Evolutionary conservation across 2,329 filamentous ascomycete species (phyloP).

Genomic region (Xylaria sp.): DNA sequence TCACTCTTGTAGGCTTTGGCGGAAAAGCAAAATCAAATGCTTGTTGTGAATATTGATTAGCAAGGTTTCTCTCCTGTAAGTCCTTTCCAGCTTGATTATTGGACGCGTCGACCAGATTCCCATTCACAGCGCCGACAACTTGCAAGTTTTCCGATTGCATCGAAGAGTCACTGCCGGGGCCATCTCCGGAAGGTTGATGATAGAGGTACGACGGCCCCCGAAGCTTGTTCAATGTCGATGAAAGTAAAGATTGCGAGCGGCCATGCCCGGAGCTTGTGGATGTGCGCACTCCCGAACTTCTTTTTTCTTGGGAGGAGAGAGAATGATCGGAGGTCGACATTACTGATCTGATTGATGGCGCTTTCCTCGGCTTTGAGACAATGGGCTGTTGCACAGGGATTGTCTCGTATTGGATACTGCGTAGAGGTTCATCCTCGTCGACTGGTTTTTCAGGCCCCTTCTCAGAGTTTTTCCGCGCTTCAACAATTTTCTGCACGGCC

Average conservation of each 20-base stretch:
- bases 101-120: not conserved
- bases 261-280: conserved; percentile 44
- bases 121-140: conserved; percentile 24
- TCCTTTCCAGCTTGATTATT: conserved; percentile 23
- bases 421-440: conserved; percentile 30
- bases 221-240: conserved; percentile 47
- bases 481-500: conserved; percentile 44
- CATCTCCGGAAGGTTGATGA: conserved; percentile 41
- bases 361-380: conserved; percentile 43
- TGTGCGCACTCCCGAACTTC: conserved; percentile 38
- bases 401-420: conserved; percentile 34
- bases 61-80: conserved; percentile 19
- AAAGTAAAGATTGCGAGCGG: conserved; percentile 49
- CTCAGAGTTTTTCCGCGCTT: conserved; percentile 38
- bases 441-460: conserved; percentile 41
- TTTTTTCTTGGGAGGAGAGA: conserved; percentile 47
- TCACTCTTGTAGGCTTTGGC: conserved; percentile 35
- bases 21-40: conserved; percentile 43
- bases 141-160: conserved; percentile 39
- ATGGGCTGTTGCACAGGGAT: conserved; percentile 39
- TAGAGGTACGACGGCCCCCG: conserved; percentile 51
- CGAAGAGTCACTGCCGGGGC: conserved; percentile 26
- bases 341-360: conserved; percentile 45
- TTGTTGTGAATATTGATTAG: conserved; percentile 32
- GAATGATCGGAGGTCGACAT: conserved; percentile 47